These are phyloP conservation scores for Xylaria sp. DNA, from an alignment of 2,329 filamentous ascomycete genomes.

Conservation along the genomic window DNA sequence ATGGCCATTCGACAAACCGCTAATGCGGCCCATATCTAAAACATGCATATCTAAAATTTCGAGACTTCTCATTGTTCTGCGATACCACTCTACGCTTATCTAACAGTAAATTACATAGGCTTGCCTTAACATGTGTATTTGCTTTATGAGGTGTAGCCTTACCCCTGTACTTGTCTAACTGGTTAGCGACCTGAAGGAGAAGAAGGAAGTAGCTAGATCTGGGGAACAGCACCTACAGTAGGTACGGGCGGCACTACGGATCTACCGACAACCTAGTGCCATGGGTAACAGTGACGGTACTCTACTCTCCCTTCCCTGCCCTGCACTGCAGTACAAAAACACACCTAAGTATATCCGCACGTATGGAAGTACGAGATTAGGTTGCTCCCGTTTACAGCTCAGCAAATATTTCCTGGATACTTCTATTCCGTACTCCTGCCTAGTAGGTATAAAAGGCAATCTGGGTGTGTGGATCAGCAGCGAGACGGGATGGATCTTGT, in stretches of 20 bases:
- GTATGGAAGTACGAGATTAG: background rate
- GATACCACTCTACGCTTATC: no score
- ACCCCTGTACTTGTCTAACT: background rate
- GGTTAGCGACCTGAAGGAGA: background rate
- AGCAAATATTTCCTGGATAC: background rate
- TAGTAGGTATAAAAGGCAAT: no score
- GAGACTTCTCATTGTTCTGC: no score
- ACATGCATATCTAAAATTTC: background rate
- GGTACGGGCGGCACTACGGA: background rate
- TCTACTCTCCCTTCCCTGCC: no score
- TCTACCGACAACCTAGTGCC: background rate
- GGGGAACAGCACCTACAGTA: constrained; percentile 12
- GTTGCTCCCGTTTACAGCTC: background rate
- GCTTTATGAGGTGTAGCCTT: no score
- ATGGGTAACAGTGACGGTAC: no score
- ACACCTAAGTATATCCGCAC: background rate
- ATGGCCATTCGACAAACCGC: background rate
- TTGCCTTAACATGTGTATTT: no score
- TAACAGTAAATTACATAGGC: no score
- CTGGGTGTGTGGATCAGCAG: constrained; percentile 7
- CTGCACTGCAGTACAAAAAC: no score
- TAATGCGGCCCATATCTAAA: background rate
- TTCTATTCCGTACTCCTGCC: background rate
- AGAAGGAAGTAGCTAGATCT: constrained; percentile 8
- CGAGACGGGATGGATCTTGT: background rate